Conservation (phyloP, 2,329 filamentous ascomycete genomes). For the Fusarium liriodendri region DNA sequence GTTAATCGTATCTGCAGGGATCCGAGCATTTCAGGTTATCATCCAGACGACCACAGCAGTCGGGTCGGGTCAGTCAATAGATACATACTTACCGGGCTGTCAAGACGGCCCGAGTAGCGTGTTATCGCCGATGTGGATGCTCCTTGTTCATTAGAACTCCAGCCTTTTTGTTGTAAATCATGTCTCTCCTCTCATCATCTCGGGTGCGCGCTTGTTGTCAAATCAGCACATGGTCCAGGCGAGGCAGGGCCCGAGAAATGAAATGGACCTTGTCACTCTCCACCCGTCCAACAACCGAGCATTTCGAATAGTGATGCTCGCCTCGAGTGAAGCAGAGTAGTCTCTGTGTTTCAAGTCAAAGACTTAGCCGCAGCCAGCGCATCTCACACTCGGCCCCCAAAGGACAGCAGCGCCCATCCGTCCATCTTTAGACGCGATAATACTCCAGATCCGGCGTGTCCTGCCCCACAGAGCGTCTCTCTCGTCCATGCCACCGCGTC, state of each 20-base stretch:
- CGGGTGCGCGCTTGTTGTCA: slow-evolving; percentile 14
- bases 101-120: background rate
- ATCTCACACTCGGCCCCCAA: background rate
- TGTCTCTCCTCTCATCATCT: slow-evolving; percentile 9
- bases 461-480: background rate
- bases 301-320: background rate
- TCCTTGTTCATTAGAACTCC: slow-evolving; percentile 3
- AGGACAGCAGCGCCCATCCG: background rate
- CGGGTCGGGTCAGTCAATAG: background rate
- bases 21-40: background rate
- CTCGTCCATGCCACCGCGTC: background rate
- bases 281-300: background rate
- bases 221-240: slow-evolving; percentile 16
- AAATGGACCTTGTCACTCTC: slow-evolving; percentile 2
- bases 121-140: background rate
- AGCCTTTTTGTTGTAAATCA: background rate
- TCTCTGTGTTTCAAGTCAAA: background rate
- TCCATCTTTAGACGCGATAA: background rate
- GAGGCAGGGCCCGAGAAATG: slow-evolving; percentile 9
- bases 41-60: background rate
- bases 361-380: background rate
- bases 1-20: background rate
- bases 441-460: background rate
- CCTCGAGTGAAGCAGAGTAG: background rate
- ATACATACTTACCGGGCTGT: background rate